Base-by-base conservation (phyloP, 139 green algal species). In the Marvania coccoides region DNA sequence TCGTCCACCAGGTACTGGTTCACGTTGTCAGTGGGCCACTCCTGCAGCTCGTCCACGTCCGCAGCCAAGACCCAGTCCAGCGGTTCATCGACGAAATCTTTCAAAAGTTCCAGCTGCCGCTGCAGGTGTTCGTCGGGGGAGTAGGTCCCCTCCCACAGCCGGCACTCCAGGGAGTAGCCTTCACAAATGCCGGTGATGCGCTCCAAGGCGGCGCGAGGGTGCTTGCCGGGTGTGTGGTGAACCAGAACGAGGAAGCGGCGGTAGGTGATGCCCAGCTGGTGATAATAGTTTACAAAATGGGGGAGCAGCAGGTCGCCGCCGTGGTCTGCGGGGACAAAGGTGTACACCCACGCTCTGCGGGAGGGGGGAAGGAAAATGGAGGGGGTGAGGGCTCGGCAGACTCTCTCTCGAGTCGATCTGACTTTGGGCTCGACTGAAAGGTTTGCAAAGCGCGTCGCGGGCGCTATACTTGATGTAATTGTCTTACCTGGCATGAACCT, bases 251-350 rank as follows among this genome's bases (percentile, higher is more conserved):
- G 64, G 39, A 83, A 75, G 63, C 70, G 65, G 36, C 61, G 38
- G 45, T 53, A 69, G 2, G 63, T 56, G 15, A 83, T 60, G 14
- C 75, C 75, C 5, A 79, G 63, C 10, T 36, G 47, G 31, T 71
- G 59, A 56, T 83, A 83, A 45, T 83, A 69, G 30, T 83, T 63
- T 13, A 83, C 30, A 30, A 83, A 83, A 46, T 83, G 76, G 38
- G 69, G 74, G 33, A 83, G 58, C 61, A 82, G n/a, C 28, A 53
- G 35, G 46, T 36, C 57, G 31, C 76, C 76, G 48, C 72, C 74
- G 39, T 83, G 76, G 31, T 83, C 76, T 30, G 63, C 58, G 24
- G 76, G 47, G 14, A 83, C 76, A 24, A 78, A 55, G 1, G 75
- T 78, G 53, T 79, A 83, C 30, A 83, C 6, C 76, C 76, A 83